A percentile compares a stretch with the other conserved stretches of the same genome.
Evolutionary conservation across 2,329 filamentous ascomycete species (phyloP).

Genomic region (Colletotrichum sidae): DNA sequence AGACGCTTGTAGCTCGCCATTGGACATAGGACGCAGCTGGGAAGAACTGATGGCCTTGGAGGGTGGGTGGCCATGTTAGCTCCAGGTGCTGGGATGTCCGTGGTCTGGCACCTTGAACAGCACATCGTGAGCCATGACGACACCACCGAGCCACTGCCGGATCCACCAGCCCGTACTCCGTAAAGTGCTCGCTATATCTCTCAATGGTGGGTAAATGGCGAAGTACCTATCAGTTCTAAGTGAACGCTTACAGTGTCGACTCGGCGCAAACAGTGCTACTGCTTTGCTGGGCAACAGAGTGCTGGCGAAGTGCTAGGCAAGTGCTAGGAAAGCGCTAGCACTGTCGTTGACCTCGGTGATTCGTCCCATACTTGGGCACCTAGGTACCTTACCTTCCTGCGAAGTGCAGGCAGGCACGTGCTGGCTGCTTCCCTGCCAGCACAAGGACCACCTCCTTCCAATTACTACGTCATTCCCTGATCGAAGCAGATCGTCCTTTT

Average conservation of each 20-base stretch:
- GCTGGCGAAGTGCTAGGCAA: too few relatives aligned
- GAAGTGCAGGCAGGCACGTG: background rate
- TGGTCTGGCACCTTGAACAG: conserved; percentile 26
- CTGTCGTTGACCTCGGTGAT: conserved; percentile 7
- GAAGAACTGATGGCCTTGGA: background rate
- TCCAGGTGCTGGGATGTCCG: conserved; percentile 8
- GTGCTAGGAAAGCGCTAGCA: conserved; percentile 1
- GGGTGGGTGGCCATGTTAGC: conserved; percentile 1
- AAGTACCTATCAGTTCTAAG: too few relatives aligned
- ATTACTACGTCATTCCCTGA: conserved; percentile 28
- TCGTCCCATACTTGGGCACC: background rate
- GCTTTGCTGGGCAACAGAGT: conserved; percentile 22
- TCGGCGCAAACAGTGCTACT: conserved; percentile 9
- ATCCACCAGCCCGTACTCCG: conserved; percentile 2
- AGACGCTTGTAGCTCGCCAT: conserved; percentile 1
- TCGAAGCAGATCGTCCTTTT: conserved; percentile 6
- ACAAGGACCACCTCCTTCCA: conserved; percentile 22
- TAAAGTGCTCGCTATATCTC: background rate
- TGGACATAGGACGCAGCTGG: too few relatives aligned
- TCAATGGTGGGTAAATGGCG: background rate
- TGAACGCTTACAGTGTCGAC: background rate
- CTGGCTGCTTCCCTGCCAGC: conserved; percentile 6
- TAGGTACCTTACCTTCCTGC: background rate
- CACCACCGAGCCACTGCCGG: conserved; percentile 36
- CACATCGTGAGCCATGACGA: conserved; percentile 36